These are phyloP conservation scores for Lathyrus sativus DNA, from an alignment of 306 rosid species.

Conservation along the genomic window DNA sequence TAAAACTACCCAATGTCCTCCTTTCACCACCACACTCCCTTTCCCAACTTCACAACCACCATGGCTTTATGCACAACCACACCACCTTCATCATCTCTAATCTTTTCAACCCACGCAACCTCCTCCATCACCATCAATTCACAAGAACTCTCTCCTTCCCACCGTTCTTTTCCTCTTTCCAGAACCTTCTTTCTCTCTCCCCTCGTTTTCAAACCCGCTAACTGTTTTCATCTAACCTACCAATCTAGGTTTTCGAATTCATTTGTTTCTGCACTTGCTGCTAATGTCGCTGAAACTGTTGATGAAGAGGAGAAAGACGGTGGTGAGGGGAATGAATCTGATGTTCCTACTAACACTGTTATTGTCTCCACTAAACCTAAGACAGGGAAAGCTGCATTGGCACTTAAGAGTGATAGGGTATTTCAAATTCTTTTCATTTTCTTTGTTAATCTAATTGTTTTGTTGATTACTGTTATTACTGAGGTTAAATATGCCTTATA, in stretches of 20 bases:
- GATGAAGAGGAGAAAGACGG: conserved; percentile 43
- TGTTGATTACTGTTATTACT: background rate
- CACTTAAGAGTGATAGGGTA: conserved; percentile 89
- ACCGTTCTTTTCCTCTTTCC: conserved; percentile 53
- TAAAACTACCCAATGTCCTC: conserved; percentile 2
- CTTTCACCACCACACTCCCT: background rate
- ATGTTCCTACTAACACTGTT: conserved; percentile 18
- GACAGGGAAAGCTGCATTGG: conserved; percentile 91
- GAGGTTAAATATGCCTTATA: background rate
- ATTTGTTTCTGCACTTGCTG: conserved; percentile 53
- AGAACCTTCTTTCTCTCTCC: conserved; percentile 49
- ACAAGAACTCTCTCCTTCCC: conserved; percentile 57
- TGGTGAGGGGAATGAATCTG: conserved; percentile 26
- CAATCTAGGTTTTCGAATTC: conserved; percentile 38
- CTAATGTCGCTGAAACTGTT: conserved; percentile 55
- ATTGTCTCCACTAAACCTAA: conserved; percentile 56
- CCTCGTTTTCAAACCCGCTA: conserved; percentile 40
- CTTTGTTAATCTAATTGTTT: background rate
- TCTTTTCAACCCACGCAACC: conserved; percentile 50
- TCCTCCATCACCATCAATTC: background rate
- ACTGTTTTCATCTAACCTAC: conserved; percentile 36
- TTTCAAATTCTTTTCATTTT: conserved; percentile 13
- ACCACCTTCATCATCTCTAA: conserved; percentile 59
- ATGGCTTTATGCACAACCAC: conserved; percentile 59
- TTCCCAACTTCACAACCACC: conserved; percentile 4